These are phyloP conservation scores for Hypoxylon subgilvum DNA, from an alignment of 495 filamentous ascomycete species.

Conservation along the genomic window DNA sequence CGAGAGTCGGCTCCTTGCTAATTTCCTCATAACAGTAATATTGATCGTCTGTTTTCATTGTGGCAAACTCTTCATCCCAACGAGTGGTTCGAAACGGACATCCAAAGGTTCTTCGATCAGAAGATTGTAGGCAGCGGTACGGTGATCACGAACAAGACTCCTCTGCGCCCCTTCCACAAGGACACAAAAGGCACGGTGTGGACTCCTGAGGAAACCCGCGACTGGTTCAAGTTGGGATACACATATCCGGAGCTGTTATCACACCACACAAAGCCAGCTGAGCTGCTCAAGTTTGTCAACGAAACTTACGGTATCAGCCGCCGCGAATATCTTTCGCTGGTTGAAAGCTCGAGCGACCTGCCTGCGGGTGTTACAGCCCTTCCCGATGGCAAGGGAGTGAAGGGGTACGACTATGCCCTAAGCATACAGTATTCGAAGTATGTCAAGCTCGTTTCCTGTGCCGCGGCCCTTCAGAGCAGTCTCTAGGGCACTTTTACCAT, in stretches of 20 bases:
- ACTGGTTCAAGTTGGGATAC: conserved; percentile 38
- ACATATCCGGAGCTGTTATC: conserved; percentile 46
- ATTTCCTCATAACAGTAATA: conserved; percentile 37
- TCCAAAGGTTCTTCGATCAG: conserved; percentile 30
- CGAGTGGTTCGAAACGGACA: conserved; percentile 39
- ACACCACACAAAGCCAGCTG: conserved; percentile 16
- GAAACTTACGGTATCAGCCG: too few species aligned
- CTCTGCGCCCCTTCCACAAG: conserved; percentile 38
- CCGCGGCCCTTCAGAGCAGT: too few species aligned
- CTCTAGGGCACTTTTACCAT: too few species aligned
- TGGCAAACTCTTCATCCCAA: conserved; percentile 48
- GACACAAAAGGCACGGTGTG: conserved; percentile 15
- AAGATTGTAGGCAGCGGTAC: neutral
- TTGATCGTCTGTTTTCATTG: conserved; percentile 51
- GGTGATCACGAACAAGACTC: conserved; percentile 10
- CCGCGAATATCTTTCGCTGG: too few species aligned
- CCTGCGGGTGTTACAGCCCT: too few species aligned
- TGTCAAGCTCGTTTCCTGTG: too few species aligned
- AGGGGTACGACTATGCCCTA: too few species aligned
- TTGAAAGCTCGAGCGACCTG: too few species aligned
- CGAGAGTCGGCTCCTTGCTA: too few species aligned
- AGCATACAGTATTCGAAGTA: too few species aligned
- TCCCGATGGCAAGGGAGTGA: too few species aligned
- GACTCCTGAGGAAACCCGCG: conserved; percentile 23
- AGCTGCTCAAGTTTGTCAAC: too few species aligned